Percentiles rank a stretch among this genome's conserved stretches.
phyloP scores from a whole-genome alignment of 2,329 filamentous ascomycete species.

The Leptosphaerulina australis region DNA sequence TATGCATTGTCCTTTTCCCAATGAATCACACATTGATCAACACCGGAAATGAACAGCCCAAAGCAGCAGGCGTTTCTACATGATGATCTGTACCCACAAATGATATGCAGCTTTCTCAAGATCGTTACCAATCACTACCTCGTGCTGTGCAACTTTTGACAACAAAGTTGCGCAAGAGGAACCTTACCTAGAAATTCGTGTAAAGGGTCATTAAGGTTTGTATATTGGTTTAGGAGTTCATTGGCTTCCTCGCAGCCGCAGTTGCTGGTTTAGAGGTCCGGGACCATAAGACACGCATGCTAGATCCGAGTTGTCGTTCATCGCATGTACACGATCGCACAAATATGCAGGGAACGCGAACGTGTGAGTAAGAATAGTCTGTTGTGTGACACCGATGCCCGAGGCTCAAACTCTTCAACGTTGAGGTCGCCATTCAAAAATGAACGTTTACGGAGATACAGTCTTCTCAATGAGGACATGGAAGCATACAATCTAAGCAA shows the following conservation, averaged over 20 bases:
- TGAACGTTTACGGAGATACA: too few relatives aligned
- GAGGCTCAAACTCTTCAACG: too few relatives aligned
- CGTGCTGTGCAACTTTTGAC: conserved; percentile 6
- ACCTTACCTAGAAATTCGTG: neutral
- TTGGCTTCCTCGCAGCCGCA: neutral
- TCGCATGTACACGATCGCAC: conserved; percentile 7
- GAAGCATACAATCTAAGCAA: too few relatives aligned
- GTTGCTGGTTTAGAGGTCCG: neutral
- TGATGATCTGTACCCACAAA: neutral
- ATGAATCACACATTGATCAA: neutral
- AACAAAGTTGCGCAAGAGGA: neutral
- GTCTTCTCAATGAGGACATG: too few relatives aligned
- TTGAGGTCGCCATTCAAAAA: too few relatives aligned
- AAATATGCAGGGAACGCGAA: conserved; percentile 1
- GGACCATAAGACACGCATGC: conserved; percentile 3
- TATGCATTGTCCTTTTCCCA: neutral
- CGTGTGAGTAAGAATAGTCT: conserved; percentile 1
- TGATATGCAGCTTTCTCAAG: neutral
- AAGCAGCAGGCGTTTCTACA: conserved; percentile 12
- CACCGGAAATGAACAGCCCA: conserved; percentile 6
- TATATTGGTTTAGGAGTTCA: neutral
- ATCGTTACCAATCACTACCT: conserved; percentile 5
- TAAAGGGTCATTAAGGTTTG: neutral
- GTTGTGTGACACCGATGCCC: conserved; percentile 1
- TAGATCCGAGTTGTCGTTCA: neutral